Percentiles rank a stretch among this genome's conserved stretches.
Conservation (phyloP, 2,329 filamentous ascomycete species). For the Aspergillus brunneoviolaceus region DNA sequence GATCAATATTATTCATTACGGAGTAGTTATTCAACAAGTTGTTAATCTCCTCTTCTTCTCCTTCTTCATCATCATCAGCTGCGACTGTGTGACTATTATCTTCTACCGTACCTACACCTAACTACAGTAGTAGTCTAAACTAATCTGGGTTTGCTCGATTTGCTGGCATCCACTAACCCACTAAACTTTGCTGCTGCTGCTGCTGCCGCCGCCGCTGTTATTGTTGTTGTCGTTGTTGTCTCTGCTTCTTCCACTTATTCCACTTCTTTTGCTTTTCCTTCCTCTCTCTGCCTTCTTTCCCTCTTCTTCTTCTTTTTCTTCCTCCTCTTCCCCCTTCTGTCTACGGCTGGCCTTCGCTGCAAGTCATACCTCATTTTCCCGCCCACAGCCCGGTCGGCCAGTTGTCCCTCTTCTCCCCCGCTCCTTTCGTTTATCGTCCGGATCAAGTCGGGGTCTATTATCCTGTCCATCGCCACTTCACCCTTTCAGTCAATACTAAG, state of each 20-base stretch:
- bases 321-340: not conserved
- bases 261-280: constrained; percentile 4
- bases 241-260: not conserved
- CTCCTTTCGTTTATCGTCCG: constrained; percentile 2
- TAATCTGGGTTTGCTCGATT: constrained; percentile 10
- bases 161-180: constrained; percentile 16
- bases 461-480: constrained; percentile 1
- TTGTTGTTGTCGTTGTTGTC: too few relatives aligned
- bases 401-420: constrained; percentile 7
- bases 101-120: too few relatives aligned
- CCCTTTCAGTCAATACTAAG: not conserved
- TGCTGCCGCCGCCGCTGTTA: too few relatives aligned
- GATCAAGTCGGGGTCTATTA: constrained; percentile 17
- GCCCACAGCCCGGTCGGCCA: constrained; percentile 16
- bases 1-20: too few relatives aligned
- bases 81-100: too few relatives aligned
- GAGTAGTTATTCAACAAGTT: too few relatives aligned
- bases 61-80: too few relatives aligned
- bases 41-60: too few relatives aligned
- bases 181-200: not conserved
- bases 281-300: constrained; percentile 1
- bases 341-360: constrained; percentile 12
- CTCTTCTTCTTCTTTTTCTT: not conserved
- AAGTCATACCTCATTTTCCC: constrained; percentile 13
- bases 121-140: not conserved